These are phyloP conservation scores for Phialemoniopsis sp. DNA, from an alignment of 2,329 filamentous ascomycete genomes.

Conservation along the genomic window DNA sequence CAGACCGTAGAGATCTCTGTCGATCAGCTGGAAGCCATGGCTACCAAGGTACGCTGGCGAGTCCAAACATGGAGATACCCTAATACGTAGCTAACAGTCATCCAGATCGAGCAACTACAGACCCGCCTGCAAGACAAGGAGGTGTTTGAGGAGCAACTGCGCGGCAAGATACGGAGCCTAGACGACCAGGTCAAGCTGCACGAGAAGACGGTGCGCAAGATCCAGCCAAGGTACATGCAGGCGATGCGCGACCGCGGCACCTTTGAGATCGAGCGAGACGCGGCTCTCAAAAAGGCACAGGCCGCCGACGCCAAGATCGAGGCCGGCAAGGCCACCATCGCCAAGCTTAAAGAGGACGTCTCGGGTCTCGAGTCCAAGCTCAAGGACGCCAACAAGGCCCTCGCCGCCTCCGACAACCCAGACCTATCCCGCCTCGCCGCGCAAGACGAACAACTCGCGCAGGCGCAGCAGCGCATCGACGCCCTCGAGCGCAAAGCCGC, in stretches of 20 bases:
- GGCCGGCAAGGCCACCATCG: conserved; percentile 28
- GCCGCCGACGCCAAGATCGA: conserved; percentile 24
- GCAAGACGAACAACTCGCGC: conserved; percentile 32
- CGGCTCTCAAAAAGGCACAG: conserved; percentile 28
- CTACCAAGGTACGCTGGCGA: conserved; percentile 14
- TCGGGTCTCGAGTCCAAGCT: conserved; percentile 29
- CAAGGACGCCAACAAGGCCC: conserved; percentile 21
- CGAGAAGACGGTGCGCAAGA: conserved; percentile 34
- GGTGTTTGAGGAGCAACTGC: conserved; percentile 11
- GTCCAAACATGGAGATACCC: no score
- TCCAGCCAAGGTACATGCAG: conserved; percentile 42
- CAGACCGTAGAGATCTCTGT: conserved; percentile 19
- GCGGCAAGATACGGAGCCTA: conserved; percentile 35
- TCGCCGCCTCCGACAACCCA: conserved; percentile 30
- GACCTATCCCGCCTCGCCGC: conserved; percentile 33
- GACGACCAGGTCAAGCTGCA: conserved; percentile 42
- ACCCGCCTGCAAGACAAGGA: conserved; percentile 23
- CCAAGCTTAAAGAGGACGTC: conserved; percentile 31
- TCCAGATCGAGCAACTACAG: conserved; percentile 31
- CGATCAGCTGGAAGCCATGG: conserved; percentile 22
- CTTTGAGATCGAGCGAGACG: conserved; percentile 41
- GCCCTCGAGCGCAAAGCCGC: conserved; percentile 30
- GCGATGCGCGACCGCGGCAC: conserved; percentile 46
- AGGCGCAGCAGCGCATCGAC: conserved; percentile 31
- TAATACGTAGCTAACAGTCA: conserved; percentile 8